Conservation (phyloP, 768 basidiomycete species). For the Lactifluus volemus region DNA sequence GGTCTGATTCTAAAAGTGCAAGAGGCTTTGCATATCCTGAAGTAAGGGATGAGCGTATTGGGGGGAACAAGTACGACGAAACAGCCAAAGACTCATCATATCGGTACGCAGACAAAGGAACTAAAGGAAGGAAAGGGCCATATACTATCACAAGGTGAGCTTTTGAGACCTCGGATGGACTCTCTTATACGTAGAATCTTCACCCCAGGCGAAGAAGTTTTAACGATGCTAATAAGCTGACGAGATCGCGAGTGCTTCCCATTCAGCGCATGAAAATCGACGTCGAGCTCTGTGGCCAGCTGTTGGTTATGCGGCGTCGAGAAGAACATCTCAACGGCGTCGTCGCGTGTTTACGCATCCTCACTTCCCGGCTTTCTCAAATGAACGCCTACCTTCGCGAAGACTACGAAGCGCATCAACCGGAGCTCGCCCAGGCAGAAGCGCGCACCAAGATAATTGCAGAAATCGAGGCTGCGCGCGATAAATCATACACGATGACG, state of each 20-base stretch:
- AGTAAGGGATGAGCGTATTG: neutral
- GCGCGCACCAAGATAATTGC: conserved; percentile 39
- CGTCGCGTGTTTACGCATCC: conserved; percentile 45
- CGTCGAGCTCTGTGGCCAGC: conserved; percentile 68
- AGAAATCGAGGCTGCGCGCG: conserved; percentile 42
- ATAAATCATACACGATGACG: conserved; percentile 42
- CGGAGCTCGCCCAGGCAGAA: conserved; percentile 40
- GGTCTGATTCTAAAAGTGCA: conserved; percentile 45
- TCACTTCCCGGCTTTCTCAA: conserved; percentile 44
- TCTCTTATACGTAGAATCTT: neutral
- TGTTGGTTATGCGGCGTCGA: conserved; percentile 59
- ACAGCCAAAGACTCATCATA: neutral
- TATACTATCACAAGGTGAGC: conserved; percentile 3
- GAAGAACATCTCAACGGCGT: conserved; percentile 62
- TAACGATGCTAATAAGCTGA: conserved; percentile 48
- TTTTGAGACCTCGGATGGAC: neutral
- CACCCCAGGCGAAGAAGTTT: conserved; percentile 50
- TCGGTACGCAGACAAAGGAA: neutral
- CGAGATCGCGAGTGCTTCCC: conserved; percentile 39
- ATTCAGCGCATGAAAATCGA: conserved; percentile 67
- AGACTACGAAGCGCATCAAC: conserved; percentile 47
- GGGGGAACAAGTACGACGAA: conserved; percentile 3
- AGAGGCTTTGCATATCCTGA: conserved; percentile 23
- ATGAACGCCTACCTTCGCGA: conserved; percentile 50
- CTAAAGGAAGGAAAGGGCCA: conserved; percentile 1